Evolutionary conservation across 768 basidiomycete genomes (phyloP).

Genomic region (Phallus indusiatus): DNA sequence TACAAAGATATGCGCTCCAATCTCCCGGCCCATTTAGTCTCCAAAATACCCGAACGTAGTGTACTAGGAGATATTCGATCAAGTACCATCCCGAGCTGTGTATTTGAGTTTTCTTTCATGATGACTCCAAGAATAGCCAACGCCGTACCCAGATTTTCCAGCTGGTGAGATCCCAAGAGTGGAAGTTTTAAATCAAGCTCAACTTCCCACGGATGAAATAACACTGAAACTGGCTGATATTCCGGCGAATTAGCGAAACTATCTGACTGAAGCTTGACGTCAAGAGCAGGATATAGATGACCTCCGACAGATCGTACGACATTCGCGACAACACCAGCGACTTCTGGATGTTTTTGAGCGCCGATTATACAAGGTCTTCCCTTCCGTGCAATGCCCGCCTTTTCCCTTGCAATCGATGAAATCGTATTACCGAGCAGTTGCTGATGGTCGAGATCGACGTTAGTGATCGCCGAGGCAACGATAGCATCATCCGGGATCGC

Average conservation of each 20-base stretch:
- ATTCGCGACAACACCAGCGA: constrained; percentile 26
- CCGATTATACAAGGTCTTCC: constrained; percentile 61
- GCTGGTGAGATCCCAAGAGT: constrained; percentile 75
- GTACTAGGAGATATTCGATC: constrained; percentile 1
- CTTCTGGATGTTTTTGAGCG: constrained; percentile 40
- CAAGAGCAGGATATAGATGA: constrained; percentile 15
- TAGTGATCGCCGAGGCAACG: constrained; percentile 71
- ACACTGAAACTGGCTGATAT: constrained; percentile 36
- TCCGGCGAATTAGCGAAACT: constrained; percentile 19
- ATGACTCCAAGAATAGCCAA: constrained; percentile 52
- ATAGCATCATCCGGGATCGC: constrained; percentile 62
- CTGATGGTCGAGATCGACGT: constrained; percentile 91
- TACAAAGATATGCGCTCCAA: constrained; percentile 53
- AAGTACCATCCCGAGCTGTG: constrained; percentile 17
- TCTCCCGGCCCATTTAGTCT: constrained; percentile 71
- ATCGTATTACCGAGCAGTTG: constrained; percentile 76
- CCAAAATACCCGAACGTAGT: constrained; percentile 11
- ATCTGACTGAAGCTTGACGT: constrained; percentile 28
- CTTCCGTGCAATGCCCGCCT: constrained; percentile 66
- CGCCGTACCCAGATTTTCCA: constrained; percentile 72
- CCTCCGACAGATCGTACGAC: constrained; percentile 38
- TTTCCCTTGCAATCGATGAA: constrained; percentile 67
- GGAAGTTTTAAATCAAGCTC: constrained; percentile 31
- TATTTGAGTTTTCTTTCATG: constrained; percentile 24
- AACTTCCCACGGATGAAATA: constrained; percentile 9